These are phyloP conservation scores for Theobroma grandiflorum DNA, from an alignment of 441 rosid genomes.

Conservation along the genomic window DNA sequence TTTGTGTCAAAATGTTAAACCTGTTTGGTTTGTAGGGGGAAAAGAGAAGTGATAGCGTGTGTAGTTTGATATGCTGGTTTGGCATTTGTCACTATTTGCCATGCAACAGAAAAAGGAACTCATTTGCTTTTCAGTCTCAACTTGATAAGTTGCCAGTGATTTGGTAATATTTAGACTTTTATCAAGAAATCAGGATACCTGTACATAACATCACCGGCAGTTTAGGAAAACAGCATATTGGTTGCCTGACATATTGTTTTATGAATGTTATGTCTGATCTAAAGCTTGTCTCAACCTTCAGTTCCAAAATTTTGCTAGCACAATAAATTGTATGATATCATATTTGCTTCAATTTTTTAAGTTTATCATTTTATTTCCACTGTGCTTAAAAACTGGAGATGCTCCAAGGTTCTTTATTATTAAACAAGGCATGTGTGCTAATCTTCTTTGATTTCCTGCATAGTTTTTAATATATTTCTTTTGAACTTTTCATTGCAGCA, in stretches of 20 bases:
- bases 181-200: neutral
- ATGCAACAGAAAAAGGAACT: neutral
- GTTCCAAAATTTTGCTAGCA: neutral
- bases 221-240: neutral
- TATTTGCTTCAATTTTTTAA: neutral
- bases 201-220: neutral
- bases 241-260: neutral
- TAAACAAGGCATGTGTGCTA: neutral
- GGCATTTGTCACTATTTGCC: constrained; percentile 9
- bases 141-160: neutral
- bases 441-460: constrained; percentile 3
- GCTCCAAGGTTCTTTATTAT: neutral
- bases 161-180: neutral
- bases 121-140: neutral
- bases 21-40: neutral
- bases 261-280: neutral
- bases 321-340: neutral
- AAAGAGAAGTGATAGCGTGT: neutral
- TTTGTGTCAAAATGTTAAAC: neutral
- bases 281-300: neutral
- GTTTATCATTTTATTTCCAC: neutral
- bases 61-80: constrained; percentile 5
- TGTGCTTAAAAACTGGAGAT: neutral
- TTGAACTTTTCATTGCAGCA: constrained; percentile 59
- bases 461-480: constrained; percentile 24